Evolutionary conservation across 495 filamentous ascomycete species (phyloP).

Genomic region (Talaromyces trachyspermus): DNA sequence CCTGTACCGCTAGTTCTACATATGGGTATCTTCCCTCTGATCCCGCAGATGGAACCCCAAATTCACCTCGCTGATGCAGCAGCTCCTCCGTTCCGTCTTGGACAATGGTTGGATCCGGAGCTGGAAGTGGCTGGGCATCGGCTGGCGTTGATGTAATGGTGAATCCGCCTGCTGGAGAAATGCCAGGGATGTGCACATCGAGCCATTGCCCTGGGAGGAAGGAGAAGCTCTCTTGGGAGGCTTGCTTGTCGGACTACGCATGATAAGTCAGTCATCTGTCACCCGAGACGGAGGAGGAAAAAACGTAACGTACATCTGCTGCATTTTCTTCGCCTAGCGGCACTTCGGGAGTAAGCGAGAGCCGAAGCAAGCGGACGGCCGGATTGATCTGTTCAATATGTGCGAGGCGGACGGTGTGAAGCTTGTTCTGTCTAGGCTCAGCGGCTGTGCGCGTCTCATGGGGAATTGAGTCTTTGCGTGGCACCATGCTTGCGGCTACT

Average conservation of each 20-base stretch:
- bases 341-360: conserved; percentile 25
- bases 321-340: conserved; percentile 8
- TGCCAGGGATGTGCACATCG: conserved; percentile 64
- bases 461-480: conserved; percentile 30
- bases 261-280: neutral
- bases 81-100: conserved; percentile 1
- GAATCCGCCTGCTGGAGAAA: conserved; percentile 70
- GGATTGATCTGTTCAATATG: conserved; percentile 41
- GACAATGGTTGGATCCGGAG: conserved; percentile 13
- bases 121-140: conserved; percentile 27
- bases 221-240: conserved; percentile 24
- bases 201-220: conserved; percentile 90
- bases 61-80: conserved; percentile 15
- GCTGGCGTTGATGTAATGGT: conserved; percentile 74
- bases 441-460: conserved; percentile 62
- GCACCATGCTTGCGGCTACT: conserved; percentile 7
- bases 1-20: conserved; percentile 69
- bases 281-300: conserved; percentile 2
- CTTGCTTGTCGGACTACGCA: conserved; percentile 15
- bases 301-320: conserved; percentile 15
- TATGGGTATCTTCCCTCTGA: conserved; percentile 33
- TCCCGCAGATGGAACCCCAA: conserved; percentile 13
- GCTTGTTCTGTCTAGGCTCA: conserved; percentile 57
- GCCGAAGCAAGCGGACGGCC: conserved; percentile 42
- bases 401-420: conserved; percentile 42